Percentiles rank a stretch among this genome's conserved stretches.
Evolutionary conservation across 768 basidiomycete genomes (phyloP).

Genomic region (Tylopilus intermedius): DNA sequence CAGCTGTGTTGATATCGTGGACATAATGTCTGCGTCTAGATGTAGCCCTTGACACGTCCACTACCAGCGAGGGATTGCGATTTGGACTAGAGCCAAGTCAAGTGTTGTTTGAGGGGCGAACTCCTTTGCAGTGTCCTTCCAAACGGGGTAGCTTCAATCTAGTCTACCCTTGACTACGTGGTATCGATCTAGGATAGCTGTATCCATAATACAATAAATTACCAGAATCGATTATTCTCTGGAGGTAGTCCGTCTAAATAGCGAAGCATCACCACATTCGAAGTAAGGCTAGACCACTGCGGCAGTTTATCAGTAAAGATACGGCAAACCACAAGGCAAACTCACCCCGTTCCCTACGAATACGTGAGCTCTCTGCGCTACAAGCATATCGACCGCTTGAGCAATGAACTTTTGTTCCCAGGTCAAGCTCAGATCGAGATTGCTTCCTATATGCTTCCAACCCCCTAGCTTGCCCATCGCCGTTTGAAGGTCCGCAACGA

Average conservation of each 20-base stretch:
- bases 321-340: background rate
- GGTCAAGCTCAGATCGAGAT: conserved; percentile 36
- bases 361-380: conserved; percentile 41
- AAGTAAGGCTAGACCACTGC: conserved; percentile 40
- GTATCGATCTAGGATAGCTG: background rate
- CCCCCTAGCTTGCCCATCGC: conserved; percentile 28
- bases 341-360: conserved; percentile 52
- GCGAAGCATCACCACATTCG: conserved; percentile 37
- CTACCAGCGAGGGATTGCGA: conserved; percentile 1
- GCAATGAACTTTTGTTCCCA: conserved; percentile 41
- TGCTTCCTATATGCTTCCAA: conserved; percentile 39
- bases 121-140: background rate
- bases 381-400: conserved; percentile 47
- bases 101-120: background rate
- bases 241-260: conserved; percentile 24
- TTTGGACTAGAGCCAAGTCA: background rate
- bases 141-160: conserved; percentile 14
- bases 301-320: background rate
- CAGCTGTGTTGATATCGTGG: conserved; percentile 81
- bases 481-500: conserved; percentile 36
- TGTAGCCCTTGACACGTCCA: background rate
- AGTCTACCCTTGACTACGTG: background rate
- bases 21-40: conserved; percentile 40
- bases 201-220: background rate
- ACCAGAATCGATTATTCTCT: conserved; percentile 35